Percentiles rank a stretch among this genome's conserved stretches.
Evolutionary conservation across 129 eudicot species (phyloP).

Genomic region (Lonicera japonica): DNA sequence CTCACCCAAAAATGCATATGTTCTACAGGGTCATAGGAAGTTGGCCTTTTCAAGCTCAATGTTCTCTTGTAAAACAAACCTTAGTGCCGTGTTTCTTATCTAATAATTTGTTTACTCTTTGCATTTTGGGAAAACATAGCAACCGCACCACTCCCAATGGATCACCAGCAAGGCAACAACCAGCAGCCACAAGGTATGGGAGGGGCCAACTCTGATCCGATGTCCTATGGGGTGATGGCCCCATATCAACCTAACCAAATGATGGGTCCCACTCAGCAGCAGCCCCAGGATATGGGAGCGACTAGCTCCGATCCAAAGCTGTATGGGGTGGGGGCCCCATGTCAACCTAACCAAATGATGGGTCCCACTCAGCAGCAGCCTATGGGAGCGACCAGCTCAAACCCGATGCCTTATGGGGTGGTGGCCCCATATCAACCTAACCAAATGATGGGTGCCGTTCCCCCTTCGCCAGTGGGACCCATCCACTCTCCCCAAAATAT

Average conservation of each 20-base stretch:
- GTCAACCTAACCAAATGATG: constrained; percentile 78
- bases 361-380: constrained; percentile 42
- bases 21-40: no score
- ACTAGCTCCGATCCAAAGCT: constrained; percentile 39
- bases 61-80: no score
- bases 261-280: constrained; percentile 55
- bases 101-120: neutral
- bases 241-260: constrained; percentile 77
- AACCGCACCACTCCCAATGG: constrained; percentile 37
- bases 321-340: constrained; percentile 48
- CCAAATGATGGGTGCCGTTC: constrained; percentile 61
- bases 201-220: no score
- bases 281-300: constrained; percentile 62
- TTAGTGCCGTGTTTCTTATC: neutral
- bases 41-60: no score
- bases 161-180: constrained; percentile 24
- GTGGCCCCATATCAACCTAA: constrained; percentile 62
- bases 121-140: neutral
- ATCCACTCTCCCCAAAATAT: constrained; percentile 56
- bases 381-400: constrained; percentile 43
- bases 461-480: constrained; percentile 53
- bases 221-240: constrained; percentile 1
- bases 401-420: constrained; percentile 60
- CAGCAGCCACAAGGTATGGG: no score
- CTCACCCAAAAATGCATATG: no score